Conservation (phyloP, 805 yeast species). For the Komagataella phaffii region DNA sequence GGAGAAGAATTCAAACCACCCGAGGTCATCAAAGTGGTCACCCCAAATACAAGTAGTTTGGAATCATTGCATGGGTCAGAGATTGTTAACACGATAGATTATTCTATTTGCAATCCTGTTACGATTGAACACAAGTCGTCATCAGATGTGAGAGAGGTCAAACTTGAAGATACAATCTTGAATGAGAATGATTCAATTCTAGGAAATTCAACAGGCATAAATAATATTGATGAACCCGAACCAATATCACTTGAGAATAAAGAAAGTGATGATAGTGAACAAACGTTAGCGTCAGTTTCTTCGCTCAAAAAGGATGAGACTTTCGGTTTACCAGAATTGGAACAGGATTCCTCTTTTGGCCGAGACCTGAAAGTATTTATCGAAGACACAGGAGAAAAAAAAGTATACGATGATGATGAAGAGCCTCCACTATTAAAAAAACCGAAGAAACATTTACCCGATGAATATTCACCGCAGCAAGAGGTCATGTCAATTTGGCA, state of each 20-base stretch:
- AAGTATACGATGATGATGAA: neutral
- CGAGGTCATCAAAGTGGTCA: neutral
- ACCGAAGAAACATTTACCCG: neutral
- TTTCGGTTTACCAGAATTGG: neutral
- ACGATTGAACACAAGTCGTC: neutral
- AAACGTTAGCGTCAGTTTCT: neutral
- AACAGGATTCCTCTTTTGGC: neutral
- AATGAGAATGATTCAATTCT: neutral
- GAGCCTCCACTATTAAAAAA: neutral
- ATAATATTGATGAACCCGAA: neutral
- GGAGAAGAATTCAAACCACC: neutral
- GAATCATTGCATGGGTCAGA: neutral
- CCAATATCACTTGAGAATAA: neutral
- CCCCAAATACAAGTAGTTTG: neutral
- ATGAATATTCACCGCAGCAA: slow-evolving; percentile 13
- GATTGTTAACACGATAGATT: neutral
- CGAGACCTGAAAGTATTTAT: neutral
- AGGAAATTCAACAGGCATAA: neutral
- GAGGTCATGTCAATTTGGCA: slow-evolving; percentile 21
- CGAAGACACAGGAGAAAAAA: neutral
- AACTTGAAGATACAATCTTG: neutral
- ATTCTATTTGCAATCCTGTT: neutral
- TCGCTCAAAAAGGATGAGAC: neutral
- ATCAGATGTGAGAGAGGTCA: neutral
- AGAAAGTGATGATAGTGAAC: neutral